These are phyloP conservation scores for Apiospora arundinis DNA, from an alignment of 2,329 filamentous ascomycete genomes.

Conservation along the genomic window DNA sequence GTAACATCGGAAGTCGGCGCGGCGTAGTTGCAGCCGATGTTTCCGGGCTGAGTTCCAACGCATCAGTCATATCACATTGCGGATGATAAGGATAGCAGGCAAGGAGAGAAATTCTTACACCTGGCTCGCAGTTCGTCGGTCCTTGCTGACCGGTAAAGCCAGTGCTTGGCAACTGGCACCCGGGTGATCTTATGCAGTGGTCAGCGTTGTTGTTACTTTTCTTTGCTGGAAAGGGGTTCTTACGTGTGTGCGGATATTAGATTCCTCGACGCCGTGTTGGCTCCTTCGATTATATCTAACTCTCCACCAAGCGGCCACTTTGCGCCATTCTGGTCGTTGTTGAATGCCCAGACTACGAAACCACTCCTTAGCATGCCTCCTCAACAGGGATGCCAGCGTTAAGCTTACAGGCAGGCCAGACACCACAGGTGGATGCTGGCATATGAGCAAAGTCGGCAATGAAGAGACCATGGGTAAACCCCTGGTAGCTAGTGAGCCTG, in stretches of 20 bases:
- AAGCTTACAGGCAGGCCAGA: conserved; percentile 72
- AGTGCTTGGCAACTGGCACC: conserved; percentile 32
- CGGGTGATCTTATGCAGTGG: conserved; percentile 21
- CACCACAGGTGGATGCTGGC: conserved; percentile 72
- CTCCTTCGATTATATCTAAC: conserved; percentile 74
- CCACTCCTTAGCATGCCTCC: conserved; percentile 25
- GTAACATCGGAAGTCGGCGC: conserved; percentile 48
- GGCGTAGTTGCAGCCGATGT: conserved; percentile 54
- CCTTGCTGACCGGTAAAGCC: conserved; percentile 35
- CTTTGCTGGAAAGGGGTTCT: conserved; percentile 28
- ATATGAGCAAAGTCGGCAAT: conserved; percentile 77
- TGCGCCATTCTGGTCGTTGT: conserved; percentile 44
- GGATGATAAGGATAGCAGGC: no score
- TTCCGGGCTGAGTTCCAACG: conserved; percentile 45
- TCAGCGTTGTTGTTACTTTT: conserved; percentile 25
- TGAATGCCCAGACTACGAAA: conserved; percentile 56
- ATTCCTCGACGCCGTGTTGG: conserved; percentile 66
- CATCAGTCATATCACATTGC: neutral
- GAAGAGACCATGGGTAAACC: conserved; percentile 71
- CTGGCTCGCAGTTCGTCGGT: conserved; percentile 35
- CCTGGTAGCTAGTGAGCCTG: conserved; percentile 68
- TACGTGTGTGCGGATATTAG: conserved; percentile 67
- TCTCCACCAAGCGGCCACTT: conserved; percentile 70
- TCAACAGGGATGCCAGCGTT: neutral
- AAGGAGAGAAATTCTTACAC: conserved; percentile 28